phyloP scores from a whole-genome alignment of 2,329 filamentous ascomycete species.

The Nigrograna mackinnonii region DNA sequence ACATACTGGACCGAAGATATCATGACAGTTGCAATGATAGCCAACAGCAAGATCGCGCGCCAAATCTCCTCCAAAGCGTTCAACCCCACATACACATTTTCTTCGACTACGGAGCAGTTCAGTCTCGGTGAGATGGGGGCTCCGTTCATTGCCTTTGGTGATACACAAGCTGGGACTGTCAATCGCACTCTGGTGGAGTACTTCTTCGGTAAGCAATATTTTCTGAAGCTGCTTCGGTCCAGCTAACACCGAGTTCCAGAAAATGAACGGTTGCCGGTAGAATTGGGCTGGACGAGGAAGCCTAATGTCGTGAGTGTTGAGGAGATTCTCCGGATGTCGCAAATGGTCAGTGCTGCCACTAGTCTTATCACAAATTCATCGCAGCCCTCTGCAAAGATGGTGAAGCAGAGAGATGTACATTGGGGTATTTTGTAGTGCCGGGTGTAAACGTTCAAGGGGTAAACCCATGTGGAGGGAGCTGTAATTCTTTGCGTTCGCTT shows the following conservation, averaged over 20 bases:
- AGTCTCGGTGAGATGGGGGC: slow-evolving; percentile 55
- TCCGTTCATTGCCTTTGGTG: slow-evolving; percentile 53
- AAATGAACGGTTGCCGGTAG: slow-evolving; percentile 46
- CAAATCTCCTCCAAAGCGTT: slow-evolving; percentile 48
- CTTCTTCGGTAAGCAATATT: slow-evolving; percentile 46
- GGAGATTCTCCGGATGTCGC: slow-evolving; percentile 9
- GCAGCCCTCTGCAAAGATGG: too few species aligned
- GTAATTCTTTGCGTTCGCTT: too few species aligned
- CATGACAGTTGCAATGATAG: slow-evolving; percentile 24
- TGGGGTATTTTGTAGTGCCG: too few species aligned
- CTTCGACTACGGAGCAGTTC: slow-evolving; percentile 45
- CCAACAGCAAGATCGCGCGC: slow-evolving; percentile 51
- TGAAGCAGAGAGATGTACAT: too few species aligned
- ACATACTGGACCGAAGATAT: slow-evolving; percentile 51
- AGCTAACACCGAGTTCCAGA: slow-evolving; percentile 26
- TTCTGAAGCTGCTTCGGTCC: not conserved
- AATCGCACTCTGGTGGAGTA: slow-evolving; percentile 46
- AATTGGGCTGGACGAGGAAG: slow-evolving; percentile 44
- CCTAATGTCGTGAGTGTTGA: slow-evolving; percentile 6
- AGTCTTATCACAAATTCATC: slow-evolving; percentile 14
- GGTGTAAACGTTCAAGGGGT: too few species aligned
- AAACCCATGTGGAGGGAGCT: too few species aligned
- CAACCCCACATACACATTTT: slow-evolving; percentile 56
- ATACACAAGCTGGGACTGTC: slow-evolving; percentile 43
- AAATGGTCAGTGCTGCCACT: slow-evolving; percentile 9